phyloP scores from a whole-genome alignment of 257 asterid genomes.

The Haberlea rhodopensis region DNA sequence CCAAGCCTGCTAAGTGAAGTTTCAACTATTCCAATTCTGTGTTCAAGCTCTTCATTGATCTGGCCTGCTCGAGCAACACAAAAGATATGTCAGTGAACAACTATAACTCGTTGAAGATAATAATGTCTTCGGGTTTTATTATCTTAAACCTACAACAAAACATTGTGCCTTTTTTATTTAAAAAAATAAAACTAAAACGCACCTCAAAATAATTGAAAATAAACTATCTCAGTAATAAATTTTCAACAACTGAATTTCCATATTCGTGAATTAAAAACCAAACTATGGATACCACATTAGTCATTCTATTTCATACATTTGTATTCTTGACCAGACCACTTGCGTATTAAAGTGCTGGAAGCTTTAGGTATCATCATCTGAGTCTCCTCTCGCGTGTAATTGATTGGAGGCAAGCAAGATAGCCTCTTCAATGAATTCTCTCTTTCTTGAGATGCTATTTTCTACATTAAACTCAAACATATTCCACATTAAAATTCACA shows the following conservation, averaged over 20 bases:
- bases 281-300: neutral
- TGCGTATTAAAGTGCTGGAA: constrained; percentile 62
- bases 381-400: constrained; percentile 66
- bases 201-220: no score
- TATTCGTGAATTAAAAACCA: constrained; percentile 21
- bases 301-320: constrained; percentile 56
- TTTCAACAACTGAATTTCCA: constrained; percentile 17
- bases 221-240: constrained; percentile 15
- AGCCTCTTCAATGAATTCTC: constrained; percentile 66
- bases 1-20: constrained; percentile 77
- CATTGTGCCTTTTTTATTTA: neutral
- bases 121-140: neutral
- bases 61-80: constrained; percentile 54
- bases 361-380: constrained; percentile 56
- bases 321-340: constrained; percentile 66
- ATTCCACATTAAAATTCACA: neutral
- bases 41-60: constrained; percentile 75
- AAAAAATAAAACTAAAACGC: no score
- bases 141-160: neutral
- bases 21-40: constrained; percentile 79
- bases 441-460: constrained; percentile 79
- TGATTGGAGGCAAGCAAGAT: constrained; percentile 52
- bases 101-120: constrained; percentile 11
- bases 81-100: constrained; percentile 19
- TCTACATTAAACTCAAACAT: constrained; percentile 35